phyloP scores from a whole-genome alignment of 2,329 filamentous ascomycete species.

The Sclerotinia borealis region DNA sequence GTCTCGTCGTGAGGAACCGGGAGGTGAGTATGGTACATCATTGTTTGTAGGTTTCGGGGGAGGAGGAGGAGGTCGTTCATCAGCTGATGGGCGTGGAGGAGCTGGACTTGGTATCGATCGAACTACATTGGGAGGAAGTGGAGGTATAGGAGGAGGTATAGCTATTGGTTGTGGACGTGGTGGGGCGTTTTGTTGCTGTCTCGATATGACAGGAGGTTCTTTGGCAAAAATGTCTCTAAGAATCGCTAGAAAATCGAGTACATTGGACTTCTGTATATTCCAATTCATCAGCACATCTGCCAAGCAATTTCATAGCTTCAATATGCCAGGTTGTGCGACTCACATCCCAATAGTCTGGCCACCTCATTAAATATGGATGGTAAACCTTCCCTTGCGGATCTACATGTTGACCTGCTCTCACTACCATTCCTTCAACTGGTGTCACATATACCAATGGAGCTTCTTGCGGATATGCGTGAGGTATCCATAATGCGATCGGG shows the following conservation, averaged over 20 bases:
- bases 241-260: slow-evolving; percentile 76
- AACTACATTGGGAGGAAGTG: slow-evolving; percentile 59
- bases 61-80: slow-evolving; percentile 27
- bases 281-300: neutral
- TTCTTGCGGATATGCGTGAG: slow-evolving; percentile 81
- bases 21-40: slow-evolving; percentile 16
- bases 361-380: slow-evolving; percentile 89
- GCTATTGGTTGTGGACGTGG: slow-evolving; percentile 33
- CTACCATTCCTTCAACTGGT: slow-evolving; percentile 80
- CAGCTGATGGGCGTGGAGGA: slow-evolving; percentile 31
- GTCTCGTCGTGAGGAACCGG: slow-evolving; percentile 19
- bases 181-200: slow-evolving; percentile 48
- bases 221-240: slow-evolving; percentile 85
- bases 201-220: slow-evolving; percentile 84
- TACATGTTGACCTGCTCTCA: slow-evolving; percentile 90
- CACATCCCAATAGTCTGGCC: slow-evolving; percentile 87
- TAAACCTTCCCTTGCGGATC: slow-evolving; percentile 90
- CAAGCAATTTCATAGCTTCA: neutral
- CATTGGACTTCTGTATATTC: slow-evolving; percentile 64
- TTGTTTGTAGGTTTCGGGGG: slow-evolving; percentile 29
- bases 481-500: slow-evolving; percentile 87
- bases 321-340: slow-evolving; percentile 35
- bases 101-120: slow-evolving; percentile 37
- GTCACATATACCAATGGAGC: slow-evolving; percentile 84
- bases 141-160: slow-evolving; percentile 63